Conservation (phyloP, 2,329 filamentous ascomycete species). For the Pseudonectria foliicola region DNA sequence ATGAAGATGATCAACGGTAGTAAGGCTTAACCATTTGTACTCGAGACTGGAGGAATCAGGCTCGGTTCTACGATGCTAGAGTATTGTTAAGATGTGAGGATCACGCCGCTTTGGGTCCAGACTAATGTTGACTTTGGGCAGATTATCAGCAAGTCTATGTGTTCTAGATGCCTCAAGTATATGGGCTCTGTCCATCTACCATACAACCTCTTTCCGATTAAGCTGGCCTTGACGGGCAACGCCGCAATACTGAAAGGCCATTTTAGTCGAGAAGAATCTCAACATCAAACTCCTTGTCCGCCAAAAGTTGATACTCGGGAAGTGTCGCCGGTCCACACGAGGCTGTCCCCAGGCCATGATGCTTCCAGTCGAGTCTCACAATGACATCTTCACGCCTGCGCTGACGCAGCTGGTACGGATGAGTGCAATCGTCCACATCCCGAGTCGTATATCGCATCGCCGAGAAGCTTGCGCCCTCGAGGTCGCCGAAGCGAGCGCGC, state of each 20-base stretch:
- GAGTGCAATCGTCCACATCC: slow-evolving; percentile 46
- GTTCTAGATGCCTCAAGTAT: too few species aligned
- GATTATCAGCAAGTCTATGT: too few species aligned
- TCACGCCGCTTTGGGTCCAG: too few species aligned
- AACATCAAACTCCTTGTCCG: slow-evolving; percentile 34
- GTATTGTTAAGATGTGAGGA: too few species aligned
- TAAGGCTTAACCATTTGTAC: not conserved
- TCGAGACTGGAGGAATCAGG: too few species aligned
- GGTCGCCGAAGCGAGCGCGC: slow-evolving; percentile 38
- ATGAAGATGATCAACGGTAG: too few species aligned
- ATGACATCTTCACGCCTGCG: slow-evolving; percentile 43
- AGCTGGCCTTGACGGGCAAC: too few species aligned
- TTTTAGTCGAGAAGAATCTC: slow-evolving; percentile 37
- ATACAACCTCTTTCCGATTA: too few species aligned
- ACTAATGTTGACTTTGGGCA: too few species aligned
- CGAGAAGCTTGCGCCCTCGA: slow-evolving; percentile 47
- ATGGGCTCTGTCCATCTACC: too few species aligned
- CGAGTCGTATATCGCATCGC: slow-evolving; percentile 46
- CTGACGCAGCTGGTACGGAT: slow-evolving; percentile 54
- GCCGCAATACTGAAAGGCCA: too few species aligned
- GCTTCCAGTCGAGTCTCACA: slow-evolving; percentile 52
- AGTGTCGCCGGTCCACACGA: slow-evolving; percentile 53
- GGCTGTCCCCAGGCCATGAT: slow-evolving; percentile 56
- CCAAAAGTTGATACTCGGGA: slow-evolving; percentile 38
- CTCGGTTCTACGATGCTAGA: too few species aligned